phyloP scores from a whole-genome alignment of 1,284 basidiomycete species.

The Inonotus hispidus region DNA sequence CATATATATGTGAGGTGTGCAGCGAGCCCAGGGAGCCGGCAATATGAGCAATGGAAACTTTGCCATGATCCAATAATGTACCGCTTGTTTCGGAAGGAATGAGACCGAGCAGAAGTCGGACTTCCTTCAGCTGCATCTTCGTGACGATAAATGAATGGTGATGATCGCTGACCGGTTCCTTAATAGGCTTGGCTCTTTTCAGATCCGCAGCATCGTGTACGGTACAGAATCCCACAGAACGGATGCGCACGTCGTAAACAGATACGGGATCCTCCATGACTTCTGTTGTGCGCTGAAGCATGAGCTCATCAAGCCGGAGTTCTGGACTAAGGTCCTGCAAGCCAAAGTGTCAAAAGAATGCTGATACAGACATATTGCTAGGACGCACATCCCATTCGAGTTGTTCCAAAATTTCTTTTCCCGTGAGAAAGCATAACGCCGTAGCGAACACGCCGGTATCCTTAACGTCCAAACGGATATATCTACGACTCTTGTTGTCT shows the following conservation, averaged over 20 bases:
- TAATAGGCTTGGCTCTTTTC: background rate
- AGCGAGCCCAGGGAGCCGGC: background rate
- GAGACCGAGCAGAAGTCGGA: background rate
- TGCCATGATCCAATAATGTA: background rate
- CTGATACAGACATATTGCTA: background rate
- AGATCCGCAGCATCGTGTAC: slow-evolving; percentile 7
- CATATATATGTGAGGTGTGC: background rate
- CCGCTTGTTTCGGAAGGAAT: background rate
- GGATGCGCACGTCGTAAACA: slow-evolving; percentile 6
- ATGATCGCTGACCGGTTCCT: background rate
- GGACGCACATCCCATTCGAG: slow-evolving; percentile 1
- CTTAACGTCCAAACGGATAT: background rate
- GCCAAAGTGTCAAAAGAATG: background rate
- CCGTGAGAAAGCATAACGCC: background rate
- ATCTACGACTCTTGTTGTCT: background rate
- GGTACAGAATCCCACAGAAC: background rate
- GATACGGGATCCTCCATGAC: background rate
- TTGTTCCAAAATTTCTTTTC: slow-evolving; percentile 1
- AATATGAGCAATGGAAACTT: background rate
- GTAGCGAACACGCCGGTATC: slow-evolving; percentile 1
- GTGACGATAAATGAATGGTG: background rate
- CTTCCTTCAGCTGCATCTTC: background rate
- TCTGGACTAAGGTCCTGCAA: slow-evolving; percentile 11
- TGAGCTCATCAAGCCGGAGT: slow-evolving; percentile 11
- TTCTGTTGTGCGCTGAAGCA: slow-evolving; percentile 5